Evolutionary conservation across 2,329 filamentous ascomycete genomes (phyloP).

Genomic region (Trichoderma sp.): DNA sequence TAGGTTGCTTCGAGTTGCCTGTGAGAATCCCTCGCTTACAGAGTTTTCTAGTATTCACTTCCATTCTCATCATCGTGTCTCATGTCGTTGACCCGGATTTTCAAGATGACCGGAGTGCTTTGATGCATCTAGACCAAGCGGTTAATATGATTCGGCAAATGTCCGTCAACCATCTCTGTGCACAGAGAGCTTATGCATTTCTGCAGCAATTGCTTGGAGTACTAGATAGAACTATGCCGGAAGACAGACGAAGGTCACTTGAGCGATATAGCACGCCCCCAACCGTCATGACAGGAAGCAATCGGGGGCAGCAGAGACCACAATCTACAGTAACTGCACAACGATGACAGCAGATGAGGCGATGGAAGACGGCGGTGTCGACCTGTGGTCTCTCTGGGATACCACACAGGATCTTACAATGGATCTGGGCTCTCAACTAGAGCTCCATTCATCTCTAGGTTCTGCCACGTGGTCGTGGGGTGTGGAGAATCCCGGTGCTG

Average conservation of each 20-base stretch:
- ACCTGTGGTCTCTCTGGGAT: conserved; percentile 15
- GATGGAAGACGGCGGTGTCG: background rate
- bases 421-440: conserved; percentile 9
- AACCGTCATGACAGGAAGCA: background rate
- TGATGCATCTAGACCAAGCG: conserved; percentile 3
- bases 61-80: conserved; percentile 7
- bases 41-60: background rate
- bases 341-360: background rate
- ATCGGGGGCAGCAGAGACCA: background rate
- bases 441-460: conserved; percentile 9
- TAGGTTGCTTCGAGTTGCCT: background rate
- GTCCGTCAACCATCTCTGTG: conserved; percentile 11
- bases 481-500: conserved; percentile 1
- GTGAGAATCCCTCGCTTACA: background rate
- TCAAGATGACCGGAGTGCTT: conserved; percentile 5
- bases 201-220: conserved; percentile 8
- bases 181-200: conserved; percentile 11
- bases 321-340: background rate
- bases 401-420: conserved; percentile 13
- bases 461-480: conserved; percentile 11
- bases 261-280: conserved; percentile 7
- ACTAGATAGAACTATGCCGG: conserved; percentile 2
- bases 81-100: conserved; percentile 15
- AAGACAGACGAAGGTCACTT: background rate
- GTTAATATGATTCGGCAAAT: conserved; percentile 14